Base-by-base conservation (phyloP, 1,284 basidiomycete species). In the Pterula multifida region DNA sequence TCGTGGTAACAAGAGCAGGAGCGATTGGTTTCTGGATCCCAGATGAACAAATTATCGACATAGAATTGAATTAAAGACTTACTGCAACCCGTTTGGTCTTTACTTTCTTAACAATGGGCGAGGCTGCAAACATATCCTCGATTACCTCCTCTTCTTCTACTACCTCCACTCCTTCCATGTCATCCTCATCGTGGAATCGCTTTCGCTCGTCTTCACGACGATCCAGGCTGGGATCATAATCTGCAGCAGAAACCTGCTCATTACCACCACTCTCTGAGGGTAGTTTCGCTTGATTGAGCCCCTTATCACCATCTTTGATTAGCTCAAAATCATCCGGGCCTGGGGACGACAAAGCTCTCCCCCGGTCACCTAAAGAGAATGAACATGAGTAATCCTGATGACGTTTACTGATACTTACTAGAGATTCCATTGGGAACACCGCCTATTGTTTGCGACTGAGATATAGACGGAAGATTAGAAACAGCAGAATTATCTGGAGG, bases 151-250 rank as follows among this genome's bases (percentile, higher is more conserved):
- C 81, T 11, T 80, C 81, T 11, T 79, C 39, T 6, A 42, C 81
- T 35, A 75, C 75, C 15, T 73, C 76, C 17, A 73, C 75, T 17
- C 75, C 71, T 3, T 78, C 76, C 28, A 68, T 65, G 13, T 60
- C 57, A 36, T 67, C 62, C 21, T 64, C 69, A 56, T 66, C 68
- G n/a, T 71, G 72, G 13, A 81, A 71, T 6, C 84, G 77, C 55
- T 78, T 79, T 54, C 80, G 78, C 55, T 88, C 85, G 56, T 93
- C 90, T 61, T 88, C 85, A 26, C 82, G 73, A 36, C 85, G 77
- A 67, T 94, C 92, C 55, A 84, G 65, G 59, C 84, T 87, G 15
- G 91, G 90, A 64, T 95, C 89, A 66, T 96, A 97, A 66, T 96
- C 92, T 44, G 91, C 93, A 19, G 93, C 93, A 36, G 82, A 88